These are phyloP conservation scores for Podospora sp. DNA, from an alignment of 495 filamentous ascomycete genomes.

Conservation along the genomic window DNA sequence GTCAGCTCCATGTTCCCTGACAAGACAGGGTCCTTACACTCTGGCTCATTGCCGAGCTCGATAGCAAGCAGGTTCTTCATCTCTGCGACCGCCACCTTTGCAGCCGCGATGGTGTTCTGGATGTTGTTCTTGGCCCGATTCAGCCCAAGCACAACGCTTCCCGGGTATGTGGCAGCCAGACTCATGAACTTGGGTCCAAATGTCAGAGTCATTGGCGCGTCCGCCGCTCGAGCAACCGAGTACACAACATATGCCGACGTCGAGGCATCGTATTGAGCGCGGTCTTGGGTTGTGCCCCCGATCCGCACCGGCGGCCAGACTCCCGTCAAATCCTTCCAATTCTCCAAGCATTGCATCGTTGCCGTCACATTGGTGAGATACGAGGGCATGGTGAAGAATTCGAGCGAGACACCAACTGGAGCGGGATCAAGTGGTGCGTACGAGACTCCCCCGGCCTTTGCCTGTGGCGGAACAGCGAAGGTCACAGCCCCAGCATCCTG, in stretches of 20 bases:
- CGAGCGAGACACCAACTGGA: conserved; percentile 60
- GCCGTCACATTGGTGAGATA: conserved; percentile 59
- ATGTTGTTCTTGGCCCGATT: conserved; percentile 60
- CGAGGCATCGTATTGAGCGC: conserved; percentile 55
- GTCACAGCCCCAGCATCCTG: conserved; percentile 31
- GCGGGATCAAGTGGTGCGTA: conserved; percentile 49
- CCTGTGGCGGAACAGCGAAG: conserved; percentile 38
- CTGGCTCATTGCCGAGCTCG: conserved; percentile 64
- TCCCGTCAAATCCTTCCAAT: conserved; percentile 56
- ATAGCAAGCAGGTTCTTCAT: conserved; percentile 58
- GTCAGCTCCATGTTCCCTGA: conserved; percentile 2
- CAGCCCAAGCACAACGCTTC: conserved; percentile 58
- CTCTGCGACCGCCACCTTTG: conserved; percentile 47
- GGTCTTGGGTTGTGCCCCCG: conserved; percentile 61
- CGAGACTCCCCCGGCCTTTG: conserved; percentile 32
- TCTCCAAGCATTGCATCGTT: conserved; percentile 57
- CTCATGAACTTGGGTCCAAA: conserved; percentile 60
- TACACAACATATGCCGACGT: conserved; percentile 56
- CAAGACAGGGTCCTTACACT: conserved; percentile 49
- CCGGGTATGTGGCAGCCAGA: conserved; percentile 54
- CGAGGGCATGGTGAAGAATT: conserved; percentile 63
- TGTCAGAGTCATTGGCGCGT: conserved; percentile 57
- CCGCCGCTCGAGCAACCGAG: conserved; percentile 54
- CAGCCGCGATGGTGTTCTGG: conserved; percentile 58
- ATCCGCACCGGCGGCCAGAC: conserved; percentile 61